These are phyloP conservation scores for Zopfia rhizophila DNA, from an alignment of 2,329 filamentous ascomycete species.

Conservation along the genomic window DNA sequence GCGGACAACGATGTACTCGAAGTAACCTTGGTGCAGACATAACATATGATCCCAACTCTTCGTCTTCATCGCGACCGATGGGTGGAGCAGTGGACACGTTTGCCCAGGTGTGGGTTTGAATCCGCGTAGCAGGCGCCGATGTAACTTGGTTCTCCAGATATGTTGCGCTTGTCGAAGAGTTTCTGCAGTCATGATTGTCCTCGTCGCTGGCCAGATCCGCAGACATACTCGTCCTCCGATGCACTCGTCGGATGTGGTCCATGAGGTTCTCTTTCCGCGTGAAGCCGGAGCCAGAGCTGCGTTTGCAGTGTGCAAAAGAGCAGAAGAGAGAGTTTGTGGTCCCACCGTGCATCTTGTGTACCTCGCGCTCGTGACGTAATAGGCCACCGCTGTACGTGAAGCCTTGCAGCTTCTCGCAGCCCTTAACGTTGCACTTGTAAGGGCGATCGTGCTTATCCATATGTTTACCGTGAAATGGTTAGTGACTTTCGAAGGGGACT, in stretches of 20 bases:
- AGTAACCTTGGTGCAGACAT: too few species aligned
- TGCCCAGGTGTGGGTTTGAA: too few species aligned
- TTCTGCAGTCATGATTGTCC: too few species aligned
- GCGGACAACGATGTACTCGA: too few species aligned
- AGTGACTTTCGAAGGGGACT: too few species aligned
- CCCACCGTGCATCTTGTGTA: slow-evolving; percentile 89
- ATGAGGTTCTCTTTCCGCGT: slow-evolving; percentile 93
- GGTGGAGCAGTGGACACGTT: too few species aligned
- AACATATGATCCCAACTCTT: too few species aligned
- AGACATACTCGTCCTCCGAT: slow-evolving; percentile 59
- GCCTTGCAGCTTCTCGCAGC: slow-evolving; percentile 89
- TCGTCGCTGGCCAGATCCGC: slow-evolving; percentile 48
- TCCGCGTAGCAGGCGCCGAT: too few species aligned
- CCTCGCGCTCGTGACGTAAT: slow-evolving; percentile 89
- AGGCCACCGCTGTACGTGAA: slow-evolving; percentile 96
- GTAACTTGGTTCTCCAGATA: too few species aligned
- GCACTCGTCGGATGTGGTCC: slow-evolving; percentile 91
- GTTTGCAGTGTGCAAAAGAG: slow-evolving; percentile 86
- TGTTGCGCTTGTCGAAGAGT: too few species aligned
- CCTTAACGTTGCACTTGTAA: slow-evolving; percentile 84
- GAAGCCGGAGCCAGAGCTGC: slow-evolving; percentile 87
- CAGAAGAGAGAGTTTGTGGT: slow-evolving; percentile 90
- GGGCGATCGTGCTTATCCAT: slow-evolving; percentile 98
- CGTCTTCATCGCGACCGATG: too few species aligned
- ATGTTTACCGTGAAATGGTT: slow-evolving; percentile 74